Base-by-base conservation (phyloP, 2,329 filamentous ascomycete species). In the Pyrenochaeta sp. region DNA sequence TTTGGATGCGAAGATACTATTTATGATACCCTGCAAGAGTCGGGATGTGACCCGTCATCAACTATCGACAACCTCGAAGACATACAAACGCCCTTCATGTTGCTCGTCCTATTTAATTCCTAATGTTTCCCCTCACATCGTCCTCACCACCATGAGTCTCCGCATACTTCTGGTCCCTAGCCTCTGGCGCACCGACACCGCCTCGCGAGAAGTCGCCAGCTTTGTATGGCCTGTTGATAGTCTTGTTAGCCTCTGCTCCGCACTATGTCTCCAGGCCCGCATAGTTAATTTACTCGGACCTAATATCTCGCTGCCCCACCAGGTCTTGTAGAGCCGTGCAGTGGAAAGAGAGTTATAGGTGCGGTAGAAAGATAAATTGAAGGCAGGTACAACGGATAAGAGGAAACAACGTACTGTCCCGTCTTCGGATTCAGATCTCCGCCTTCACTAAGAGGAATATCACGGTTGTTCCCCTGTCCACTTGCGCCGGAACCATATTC, bases 171-270 rank as follows among this genome's bases (percentile, higher is more conserved):
- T 67, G 57, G 34, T 73, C 73, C 67, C 82, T 81, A 51, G 77
- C 77, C 71, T 84, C 82, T 2, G 81, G 82, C 13, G 81, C 82
- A 1, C 82, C 82, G 0, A 67, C 63, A 27, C 82, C 82, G 58
- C 83, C 81, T 52, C 61, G 49, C 6, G 60, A 57, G 39, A 82
- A 84, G 59, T 83, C 82, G 36, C 75, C 59, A 0, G 81, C 81
- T 66, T 84, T 83, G 53, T 78, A 82, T 4, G 73, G 68, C 50
- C 77, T 79, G 44, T n/a, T 5, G 15, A 25, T 22, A 13, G 13
- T 5, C 22, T 45, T 50, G 2, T 32, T 37, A 50, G 13, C 22
- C 30, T 5, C 10, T 8, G 37, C n/a, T 19, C 19, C 19, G 19
- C 19, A 19, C 19, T 19, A 19, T 19, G 19, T 19, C 19, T 19